Conservation (phyloP, 2,329 filamentous ascomycete genomes). For the Ambrosiella cleistominuta region DNA sequence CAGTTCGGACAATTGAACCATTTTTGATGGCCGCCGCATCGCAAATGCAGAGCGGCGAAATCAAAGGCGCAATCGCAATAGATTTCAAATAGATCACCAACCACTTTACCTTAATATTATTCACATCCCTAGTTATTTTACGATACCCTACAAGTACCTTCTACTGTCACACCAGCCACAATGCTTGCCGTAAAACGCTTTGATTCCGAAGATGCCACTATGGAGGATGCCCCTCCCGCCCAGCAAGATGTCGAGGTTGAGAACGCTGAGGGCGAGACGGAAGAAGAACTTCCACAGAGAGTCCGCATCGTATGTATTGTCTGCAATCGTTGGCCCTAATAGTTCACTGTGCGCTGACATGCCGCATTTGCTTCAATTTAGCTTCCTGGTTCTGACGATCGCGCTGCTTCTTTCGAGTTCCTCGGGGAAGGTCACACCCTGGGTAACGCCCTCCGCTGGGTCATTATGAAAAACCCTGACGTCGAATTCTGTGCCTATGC, state of each 20-base stretch:
- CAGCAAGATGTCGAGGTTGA: slow-evolving; percentile 16
- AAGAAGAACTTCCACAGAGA: slow-evolving; percentile 31
- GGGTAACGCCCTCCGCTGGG: slow-evolving; percentile 81
- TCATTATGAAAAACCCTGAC: slow-evolving; percentile 97
- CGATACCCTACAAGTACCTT: no score
- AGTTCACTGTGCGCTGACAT: not conserved
- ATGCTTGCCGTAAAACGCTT: slow-evolving; percentile 10
- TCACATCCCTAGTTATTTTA: not conserved
- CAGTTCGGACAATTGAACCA: not conserved
- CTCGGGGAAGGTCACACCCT: slow-evolving; percentile 86
- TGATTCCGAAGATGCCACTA: slow-evolving; percentile 20
- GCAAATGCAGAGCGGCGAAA: not conserved
- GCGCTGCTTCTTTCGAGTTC: slow-evolving; percentile 88
- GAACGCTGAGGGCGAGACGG: slow-evolving; percentile 16
- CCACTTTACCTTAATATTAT: not conserved
- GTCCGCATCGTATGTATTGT: slow-evolving; percentile 39
- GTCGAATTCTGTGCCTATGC: slow-evolving; percentile 98
- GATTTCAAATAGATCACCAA: not conserved
- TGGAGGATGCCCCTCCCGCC: slow-evolving; percentile 28
- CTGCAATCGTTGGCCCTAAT: not conserved
- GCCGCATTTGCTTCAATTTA: slow-evolving; percentile 23
- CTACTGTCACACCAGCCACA: not conserved
- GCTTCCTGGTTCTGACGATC: slow-evolving; percentile 72
- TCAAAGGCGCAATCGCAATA: not conserved
- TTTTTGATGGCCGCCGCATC: not conserved